A percentile compares a stretch with the other conserved stretches of the same genome.
Conservation (phyloP, 164 flowering plant genomes). For the Umbilicus rupestris region DNA sequence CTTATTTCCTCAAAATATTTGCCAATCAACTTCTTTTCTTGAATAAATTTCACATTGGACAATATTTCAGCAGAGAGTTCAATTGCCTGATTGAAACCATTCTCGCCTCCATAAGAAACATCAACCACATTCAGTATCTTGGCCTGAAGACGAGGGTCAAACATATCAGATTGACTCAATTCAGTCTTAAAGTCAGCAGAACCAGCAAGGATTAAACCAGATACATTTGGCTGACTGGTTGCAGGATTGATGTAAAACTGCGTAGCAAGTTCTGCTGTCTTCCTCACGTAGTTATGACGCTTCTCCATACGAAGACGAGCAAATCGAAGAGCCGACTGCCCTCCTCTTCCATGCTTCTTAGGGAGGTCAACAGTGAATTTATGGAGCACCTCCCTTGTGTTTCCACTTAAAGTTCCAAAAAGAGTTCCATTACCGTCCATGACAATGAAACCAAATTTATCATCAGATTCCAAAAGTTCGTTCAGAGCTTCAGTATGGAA, state of each 20-base stretch:
- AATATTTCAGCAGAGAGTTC: conserved; percentile 12
- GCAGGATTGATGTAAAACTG: conserved; percentile 12
- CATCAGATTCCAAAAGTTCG: conserved; percentile 34
- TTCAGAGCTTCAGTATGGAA: conserved; percentile 34
- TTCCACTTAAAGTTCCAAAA: conserved; percentile 34
- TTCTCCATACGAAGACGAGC: conserved; percentile 19
- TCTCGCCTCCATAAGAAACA: conserved; percentile 13
- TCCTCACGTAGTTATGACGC: conserved; percentile 13
- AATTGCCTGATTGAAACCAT: conserved; percentile 15
- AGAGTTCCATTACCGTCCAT: conserved; percentile 43
- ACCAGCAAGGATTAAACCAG: conserved; percentile 14
- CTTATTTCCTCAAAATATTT: conserved; percentile 14
- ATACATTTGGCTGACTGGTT: conserved; percentile 12
- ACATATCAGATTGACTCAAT: conserved; percentile 13
- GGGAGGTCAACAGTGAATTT: conserved; percentile 33
- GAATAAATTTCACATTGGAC: conserved; percentile 13
- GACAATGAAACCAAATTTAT: conserved; percentile 34
- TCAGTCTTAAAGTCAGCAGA: conserved; percentile 14
- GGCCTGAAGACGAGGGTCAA: conserved; percentile 12
- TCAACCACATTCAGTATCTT: conserved; percentile 13
- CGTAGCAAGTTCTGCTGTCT: conserved; percentile 10
- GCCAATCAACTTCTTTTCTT: conserved; percentile 12
- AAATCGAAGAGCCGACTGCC: conserved; percentile 34
- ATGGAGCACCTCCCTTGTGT: conserved; percentile 33
- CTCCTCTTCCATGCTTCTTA: conserved; percentile 37